These are phyloP conservation scores for Morella rubra DNA, from an alignment of 306 rosid genomes.

Conservation along the genomic window DNA sequence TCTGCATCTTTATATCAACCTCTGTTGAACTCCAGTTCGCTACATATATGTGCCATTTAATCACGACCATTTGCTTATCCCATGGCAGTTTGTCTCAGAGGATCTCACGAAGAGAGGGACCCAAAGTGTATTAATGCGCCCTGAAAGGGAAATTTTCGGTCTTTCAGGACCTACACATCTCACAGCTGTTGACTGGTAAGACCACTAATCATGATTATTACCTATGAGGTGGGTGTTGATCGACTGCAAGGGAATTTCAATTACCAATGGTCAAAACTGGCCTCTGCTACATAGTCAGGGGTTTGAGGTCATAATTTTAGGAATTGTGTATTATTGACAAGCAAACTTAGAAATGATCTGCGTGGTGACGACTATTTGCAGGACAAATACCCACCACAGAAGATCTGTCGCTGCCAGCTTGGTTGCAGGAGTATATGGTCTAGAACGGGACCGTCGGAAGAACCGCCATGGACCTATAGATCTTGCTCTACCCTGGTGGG, in stretches of 20 bases:
- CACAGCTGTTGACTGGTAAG: not conserved
- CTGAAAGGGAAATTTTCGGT: not conserved
- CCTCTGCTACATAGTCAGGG: too few species aligned
- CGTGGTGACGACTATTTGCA: not conserved
- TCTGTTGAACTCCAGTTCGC: too few species aligned
- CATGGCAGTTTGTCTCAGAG: too few species aligned
- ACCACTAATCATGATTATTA: not conserved
- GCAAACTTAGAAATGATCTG: too few species aligned
- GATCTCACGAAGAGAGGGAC: not conserved
- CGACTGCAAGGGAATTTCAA: too few species aligned
- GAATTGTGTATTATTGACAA: too few species aligned
- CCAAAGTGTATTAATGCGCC: not conserved
- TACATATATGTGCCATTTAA: too few species aligned
- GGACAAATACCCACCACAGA: conserved; percentile 20
- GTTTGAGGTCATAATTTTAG: too few species aligned
- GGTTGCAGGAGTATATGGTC: conserved; percentile 25
- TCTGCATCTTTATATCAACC: too few species aligned
- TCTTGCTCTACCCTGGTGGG: conserved; percentile 23
- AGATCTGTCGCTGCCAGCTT: conserved; percentile 32
- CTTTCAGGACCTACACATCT: not conserved
- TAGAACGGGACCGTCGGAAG: conserved; percentile 16
- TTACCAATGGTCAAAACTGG: not conserved
- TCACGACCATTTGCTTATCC: too few species aligned
- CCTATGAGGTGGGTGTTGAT: too few species aligned
- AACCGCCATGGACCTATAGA: conserved; percentile 11